These are phyloP conservation scores for Tulasnella calospora DNA, from an alignment of 768 basidiomycete species.

Conservation along the genomic window DNA sequence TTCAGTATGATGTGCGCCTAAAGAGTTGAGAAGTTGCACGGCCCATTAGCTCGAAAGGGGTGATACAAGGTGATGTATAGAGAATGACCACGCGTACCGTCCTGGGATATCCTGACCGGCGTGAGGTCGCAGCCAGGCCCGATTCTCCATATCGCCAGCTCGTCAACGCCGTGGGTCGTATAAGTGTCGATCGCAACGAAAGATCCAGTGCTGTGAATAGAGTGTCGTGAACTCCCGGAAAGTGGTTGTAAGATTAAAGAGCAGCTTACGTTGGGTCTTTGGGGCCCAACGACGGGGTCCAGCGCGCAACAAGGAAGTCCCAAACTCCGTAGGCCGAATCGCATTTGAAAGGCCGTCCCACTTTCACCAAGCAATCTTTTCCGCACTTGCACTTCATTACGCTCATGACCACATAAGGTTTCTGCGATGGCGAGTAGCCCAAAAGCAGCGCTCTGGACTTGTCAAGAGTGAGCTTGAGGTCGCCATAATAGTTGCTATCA, in stretches of 20 bases:
- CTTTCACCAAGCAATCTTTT: neutral
- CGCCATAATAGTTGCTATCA: neutral
- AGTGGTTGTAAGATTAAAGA: neutral
- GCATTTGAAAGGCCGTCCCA: neutral
- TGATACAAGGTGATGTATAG: neutral
- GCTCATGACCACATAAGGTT: neutral
- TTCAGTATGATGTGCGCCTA: neutral
- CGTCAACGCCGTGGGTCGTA: neutral
- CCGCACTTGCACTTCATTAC: neutral
- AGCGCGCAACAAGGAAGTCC: neutral
- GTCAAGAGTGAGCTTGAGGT: neutral
- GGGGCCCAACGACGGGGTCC: neutral
- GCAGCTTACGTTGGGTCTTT: neutral
- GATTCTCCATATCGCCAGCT: neutral
- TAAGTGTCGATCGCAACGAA: neutral
- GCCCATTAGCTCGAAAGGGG: neutral
- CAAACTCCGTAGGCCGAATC: neutral
- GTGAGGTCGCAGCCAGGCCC: neutral
- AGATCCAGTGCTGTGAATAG: neutral
- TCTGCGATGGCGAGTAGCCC: neutral
- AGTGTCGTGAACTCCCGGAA: neutral
- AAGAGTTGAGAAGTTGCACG: too few species aligned
- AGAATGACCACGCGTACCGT: neutral
- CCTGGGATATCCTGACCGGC: neutral
- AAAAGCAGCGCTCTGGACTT: neutral